phyloP scores from a whole-genome alignment of 306 rosid species.

The Quercus robur region DNA sequence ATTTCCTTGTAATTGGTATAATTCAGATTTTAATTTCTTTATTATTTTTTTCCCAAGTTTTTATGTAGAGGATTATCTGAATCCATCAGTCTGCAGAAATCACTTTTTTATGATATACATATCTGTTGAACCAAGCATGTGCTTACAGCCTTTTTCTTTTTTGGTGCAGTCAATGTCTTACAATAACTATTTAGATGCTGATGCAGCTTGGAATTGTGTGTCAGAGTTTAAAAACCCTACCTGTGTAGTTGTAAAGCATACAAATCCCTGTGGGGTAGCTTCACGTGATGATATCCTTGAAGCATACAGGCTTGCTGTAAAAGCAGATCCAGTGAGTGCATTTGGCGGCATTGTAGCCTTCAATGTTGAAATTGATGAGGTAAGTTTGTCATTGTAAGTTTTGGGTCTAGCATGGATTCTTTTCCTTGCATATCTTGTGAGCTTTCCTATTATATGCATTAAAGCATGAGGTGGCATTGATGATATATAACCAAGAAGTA shows the following conservation, averaged over 20 bases:
- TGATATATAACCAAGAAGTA: neutral
- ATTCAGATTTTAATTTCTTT: neutral
- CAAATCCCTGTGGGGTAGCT: constrained; percentile 96
- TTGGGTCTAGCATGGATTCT: neutral
- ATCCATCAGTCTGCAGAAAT: neutral
- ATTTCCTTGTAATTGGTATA: neutral
- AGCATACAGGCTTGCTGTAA: constrained; percentile 90
- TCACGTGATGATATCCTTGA: constrained; percentile 86
- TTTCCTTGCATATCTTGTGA: neutral
- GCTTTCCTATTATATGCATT: neutral
- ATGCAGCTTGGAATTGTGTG: constrained; percentile 97
- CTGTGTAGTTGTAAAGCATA: constrained; percentile 87
- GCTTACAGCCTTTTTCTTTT: constrained; percentile 6
- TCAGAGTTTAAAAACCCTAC: constrained; percentile 75
- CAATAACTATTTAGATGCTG: constrained; percentile 91
- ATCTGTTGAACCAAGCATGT: neutral
- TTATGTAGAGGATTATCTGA: neutral
- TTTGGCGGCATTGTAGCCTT: constrained; percentile 97
- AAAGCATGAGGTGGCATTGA: neutral
- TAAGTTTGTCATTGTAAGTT: constrained; percentile 20
- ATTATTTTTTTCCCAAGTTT: neutral
- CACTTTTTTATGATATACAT: neutral
- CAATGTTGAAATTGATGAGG: constrained; percentile 89
- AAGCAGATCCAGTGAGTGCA: constrained; percentile 95
- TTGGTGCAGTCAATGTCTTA: constrained; percentile 84